Evolutionary conservation across 129 eudicot genomes (phyloP).

Genomic region (Calendula officinalis): DNA sequence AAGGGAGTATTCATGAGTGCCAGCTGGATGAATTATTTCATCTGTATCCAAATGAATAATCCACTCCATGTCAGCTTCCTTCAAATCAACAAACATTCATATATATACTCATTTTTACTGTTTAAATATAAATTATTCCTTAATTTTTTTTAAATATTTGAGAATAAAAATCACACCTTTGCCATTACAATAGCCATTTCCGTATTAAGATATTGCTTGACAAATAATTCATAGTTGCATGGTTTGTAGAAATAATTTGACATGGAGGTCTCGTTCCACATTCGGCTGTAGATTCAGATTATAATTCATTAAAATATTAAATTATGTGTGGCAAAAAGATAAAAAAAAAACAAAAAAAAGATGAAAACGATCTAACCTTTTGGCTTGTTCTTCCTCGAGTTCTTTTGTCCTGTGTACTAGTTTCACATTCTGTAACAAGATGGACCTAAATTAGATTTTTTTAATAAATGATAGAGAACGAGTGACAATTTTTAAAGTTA

Average conservation of each 20-base stretch:
- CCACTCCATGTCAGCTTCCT: constrained; percentile 86
- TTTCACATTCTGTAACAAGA: constrained; percentile 36
- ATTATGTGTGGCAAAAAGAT: not conserved
- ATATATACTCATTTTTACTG: not conserved
- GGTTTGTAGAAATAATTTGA: constrained; percentile 90
- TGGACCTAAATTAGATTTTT: not conserved
- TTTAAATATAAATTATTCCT: not conserved
- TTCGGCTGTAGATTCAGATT: constrained; percentile 53
- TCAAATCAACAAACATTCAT: constrained; percentile 18
- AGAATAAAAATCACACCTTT: constrained; percentile 44
- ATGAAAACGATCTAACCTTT: constrained; percentile 34
- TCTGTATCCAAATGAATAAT: constrained; percentile 96
- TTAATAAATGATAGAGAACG: not conserved
- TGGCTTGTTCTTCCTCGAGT: constrained; percentile 57
- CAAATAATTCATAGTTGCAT: constrained; percentile 88
- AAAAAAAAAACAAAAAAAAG: not conserved
- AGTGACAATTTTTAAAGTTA: constrained; percentile 4
- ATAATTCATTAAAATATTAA: not conserved
- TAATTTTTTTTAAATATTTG: not conserved
- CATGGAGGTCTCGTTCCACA: constrained; percentile 92
- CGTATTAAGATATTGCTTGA: constrained; percentile 86
- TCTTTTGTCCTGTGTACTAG: constrained; percentile 46
- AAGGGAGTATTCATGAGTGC: constrained; percentile 80
- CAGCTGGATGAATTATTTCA: constrained; percentile 83
- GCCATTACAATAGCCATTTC: constrained; percentile 97